Conservation (phyloP, 768 basidiomycete species). For the Mycena vitilis region DNA sequence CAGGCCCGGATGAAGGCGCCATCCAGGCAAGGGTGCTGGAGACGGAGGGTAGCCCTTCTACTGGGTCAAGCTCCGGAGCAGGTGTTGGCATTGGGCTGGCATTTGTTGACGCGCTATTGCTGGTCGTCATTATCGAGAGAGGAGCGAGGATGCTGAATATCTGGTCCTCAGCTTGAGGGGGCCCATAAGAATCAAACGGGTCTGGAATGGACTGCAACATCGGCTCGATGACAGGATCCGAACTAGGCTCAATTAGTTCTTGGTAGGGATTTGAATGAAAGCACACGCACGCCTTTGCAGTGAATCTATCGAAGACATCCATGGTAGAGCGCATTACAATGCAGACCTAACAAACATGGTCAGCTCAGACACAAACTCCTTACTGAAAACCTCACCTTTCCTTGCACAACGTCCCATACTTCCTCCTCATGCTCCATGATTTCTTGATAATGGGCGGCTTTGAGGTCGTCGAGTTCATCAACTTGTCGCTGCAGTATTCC, state of each 20-base stretch:
- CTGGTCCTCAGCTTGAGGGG: slow-evolving; percentile 87
- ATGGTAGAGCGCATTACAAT: slow-evolving; percentile 90
- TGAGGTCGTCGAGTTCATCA: slow-evolving; percentile 90
- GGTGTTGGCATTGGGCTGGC: slow-evolving; percentile 65
- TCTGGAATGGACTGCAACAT: slow-evolving; percentile 92
- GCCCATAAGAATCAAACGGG: slow-evolving; percentile 93
- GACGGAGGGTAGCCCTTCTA: slow-evolving; percentile 48
- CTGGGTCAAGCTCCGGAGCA: slow-evolving; percentile 55
- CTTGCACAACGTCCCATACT: slow-evolving; percentile 93
- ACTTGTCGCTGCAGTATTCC: slow-evolving; percentile 87
- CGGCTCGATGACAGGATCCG: slow-evolving; percentile 90
- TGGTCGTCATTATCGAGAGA: slow-evolving; percentile 77
- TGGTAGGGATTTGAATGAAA: slow-evolving; percentile 2
- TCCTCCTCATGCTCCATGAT: slow-evolving; percentile 94
- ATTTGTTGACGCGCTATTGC: slow-evolving; percentile 60
- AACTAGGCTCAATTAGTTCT: slow-evolving; percentile 52
- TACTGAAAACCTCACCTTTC: slow-evolving; percentile 63
- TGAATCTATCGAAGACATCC: slow-evolving; percentile 91
- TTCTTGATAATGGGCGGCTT: slow-evolving; percentile 86
- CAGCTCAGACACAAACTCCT: slow-evolving; percentile 21
- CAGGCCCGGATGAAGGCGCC: slow-evolving; percentile 54
- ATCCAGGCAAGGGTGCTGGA: slow-evolving; percentile 59
- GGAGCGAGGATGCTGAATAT: slow-evolving; percentile 95
- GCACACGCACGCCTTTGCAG: slow-evolving; percentile 81
- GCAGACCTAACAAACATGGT: slow-evolving; percentile 63